Conservation (phyloP, 140 eudicot species). For the Senecio squalidus region DNA sequence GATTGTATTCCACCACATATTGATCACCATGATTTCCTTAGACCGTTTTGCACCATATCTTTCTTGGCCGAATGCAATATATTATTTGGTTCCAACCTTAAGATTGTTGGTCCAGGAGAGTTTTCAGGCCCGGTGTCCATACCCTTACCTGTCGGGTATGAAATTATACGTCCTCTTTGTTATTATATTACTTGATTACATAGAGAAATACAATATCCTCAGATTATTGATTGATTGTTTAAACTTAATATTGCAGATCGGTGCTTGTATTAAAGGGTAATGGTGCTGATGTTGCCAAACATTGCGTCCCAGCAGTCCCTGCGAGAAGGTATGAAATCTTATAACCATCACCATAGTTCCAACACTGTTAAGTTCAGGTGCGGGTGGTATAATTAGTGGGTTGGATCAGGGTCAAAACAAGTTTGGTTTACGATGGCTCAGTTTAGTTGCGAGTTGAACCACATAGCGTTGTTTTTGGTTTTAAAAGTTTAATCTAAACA, state of each 20-base stretch:
- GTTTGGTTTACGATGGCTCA: too few relatives aligned
- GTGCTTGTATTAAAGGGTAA: neutral
- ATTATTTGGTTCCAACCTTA: constrained; percentile 50
- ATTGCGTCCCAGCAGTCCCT: neutral
- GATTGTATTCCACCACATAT: constrained; percentile 84
- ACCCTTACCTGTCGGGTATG: constrained; percentile 64
- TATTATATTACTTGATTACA: constrained; percentile 1
- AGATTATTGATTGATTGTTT: constrained; percentile 1
- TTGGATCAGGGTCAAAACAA: neutral
- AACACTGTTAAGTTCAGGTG: neutral
- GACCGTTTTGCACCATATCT: constrained; percentile 70
- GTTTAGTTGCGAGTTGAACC: neutral
- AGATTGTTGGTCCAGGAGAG: constrained; percentile 56
- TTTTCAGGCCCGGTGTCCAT: constrained; percentile 58
- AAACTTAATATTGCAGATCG: neutral
- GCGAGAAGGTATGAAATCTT: neutral
- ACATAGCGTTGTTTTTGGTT: neutral
- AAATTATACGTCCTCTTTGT: neutral
- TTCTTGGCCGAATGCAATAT: constrained; percentile 67
- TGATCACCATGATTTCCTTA: constrained; percentile 67
- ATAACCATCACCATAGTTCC: too few relatives aligned
- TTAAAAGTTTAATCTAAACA: neutral
- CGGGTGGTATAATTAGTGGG: neutral
- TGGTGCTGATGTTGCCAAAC: neutral
- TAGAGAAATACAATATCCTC: neutral